These are phyloP conservation scores for Wallacemonas sp. DNA, from an alignment of 208 protist genomes.

Conservation along the genomic window DNA sequence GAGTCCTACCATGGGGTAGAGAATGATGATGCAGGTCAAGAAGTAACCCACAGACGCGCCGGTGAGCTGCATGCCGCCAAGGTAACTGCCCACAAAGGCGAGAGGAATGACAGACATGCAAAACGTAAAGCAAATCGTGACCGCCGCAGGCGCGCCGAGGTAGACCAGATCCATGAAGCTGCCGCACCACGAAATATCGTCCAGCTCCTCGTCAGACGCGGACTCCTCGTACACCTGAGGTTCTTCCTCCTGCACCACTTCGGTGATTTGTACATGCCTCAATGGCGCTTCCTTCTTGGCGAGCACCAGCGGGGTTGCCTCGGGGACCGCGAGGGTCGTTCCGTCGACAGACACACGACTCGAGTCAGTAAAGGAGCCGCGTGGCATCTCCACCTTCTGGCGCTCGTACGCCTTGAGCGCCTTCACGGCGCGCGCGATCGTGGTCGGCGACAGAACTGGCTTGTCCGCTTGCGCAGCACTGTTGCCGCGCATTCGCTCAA, in stretches of 20 bases:
- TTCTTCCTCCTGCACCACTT: conserved; percentile 24
- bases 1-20: conserved; percentile 78
- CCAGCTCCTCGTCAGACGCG: conserved; percentile 40
- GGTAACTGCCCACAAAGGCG: conserved; percentile 72
- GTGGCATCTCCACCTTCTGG: conserved; percentile 38
- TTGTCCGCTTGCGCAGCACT: conserved; percentile 10
- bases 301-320: conserved; percentile 36
- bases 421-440: conserved; percentile 33
- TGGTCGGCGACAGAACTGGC: conserved; percentile 36
- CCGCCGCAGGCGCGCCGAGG: conserved; percentile 57
- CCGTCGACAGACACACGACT: conserved; percentile 20
- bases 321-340: conserved; percentile 18
- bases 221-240: conserved; percentile 12
- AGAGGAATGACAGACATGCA: conserved; percentile 72
- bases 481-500: conserved; percentile 43
- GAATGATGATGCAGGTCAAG: conserved; percentile 58
- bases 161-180: conserved; percentile 57
- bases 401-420: conserved; percentile 42
- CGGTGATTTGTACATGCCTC: conserved; percentile 38
- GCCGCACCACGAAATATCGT: conserved; percentile 31
- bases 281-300: conserved; percentile 11
- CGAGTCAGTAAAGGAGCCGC: conserved; percentile 25
- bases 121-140: conserved; percentile 81
- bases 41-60: conserved; percentile 86
- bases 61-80: conserved; percentile 59